Base-by-base conservation (phyloP, 768 basidiomycete species). In the Plicaturopsis crispa region DNA sequence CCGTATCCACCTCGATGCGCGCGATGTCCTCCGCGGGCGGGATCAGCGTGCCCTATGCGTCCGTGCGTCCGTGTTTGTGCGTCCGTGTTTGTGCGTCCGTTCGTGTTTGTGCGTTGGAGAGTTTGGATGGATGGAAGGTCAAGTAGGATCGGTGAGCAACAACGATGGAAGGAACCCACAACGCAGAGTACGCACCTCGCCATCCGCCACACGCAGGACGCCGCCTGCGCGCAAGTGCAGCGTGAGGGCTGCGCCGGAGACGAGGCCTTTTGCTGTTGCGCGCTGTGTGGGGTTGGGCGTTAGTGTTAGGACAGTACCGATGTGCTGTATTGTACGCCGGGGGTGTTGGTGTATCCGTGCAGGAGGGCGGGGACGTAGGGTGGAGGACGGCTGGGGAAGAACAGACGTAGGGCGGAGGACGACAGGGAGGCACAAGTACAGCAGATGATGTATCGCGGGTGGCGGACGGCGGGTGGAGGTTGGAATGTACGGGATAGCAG, bases 211-310 rank as follows among this genome's bases (percentile, higher is more conserved):
- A 2, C 48, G 56, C 17, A 88, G 50, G 0, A 41, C 44, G 36
- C 78, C 75, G 3, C 82, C 84, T 19, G 65, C 63, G 13, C 62
- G 46, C 11, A 93, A 64, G 34, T 69, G 62, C 6, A 94, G 72
- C 0, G 48, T 55, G 12, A 93, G 54, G 10, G 72, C 70, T 7
- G 71, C 66, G 2, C 91, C 88, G 38, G 78, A 80, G 30, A 96
- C 63, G 14, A 97, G 73, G 0, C 94, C 94, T 59, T 97, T 97
- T 0, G 87, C 75, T 0, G 90, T 77, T 1, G 93, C 92, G 26
- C 88, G 75, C 91, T 96, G 47, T 14, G 40, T 14, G 20, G 19
- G n/a, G n/a, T n/a, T n/a, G n/a, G n/a, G n/a, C n/a, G n/a, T n/a
- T n/a, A n/a, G n/a, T n/a, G n/a, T n/a, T n/a, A n/a, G n/a, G n/a